A percentile compares a stretch with the other conserved stretches of the same genome.
These are phyloP conservation scores for Lunasporangiospora selenospora DNA, from an alignment of 192 early-diverging fungal genomes.

Conservation along the genomic window DNA sequence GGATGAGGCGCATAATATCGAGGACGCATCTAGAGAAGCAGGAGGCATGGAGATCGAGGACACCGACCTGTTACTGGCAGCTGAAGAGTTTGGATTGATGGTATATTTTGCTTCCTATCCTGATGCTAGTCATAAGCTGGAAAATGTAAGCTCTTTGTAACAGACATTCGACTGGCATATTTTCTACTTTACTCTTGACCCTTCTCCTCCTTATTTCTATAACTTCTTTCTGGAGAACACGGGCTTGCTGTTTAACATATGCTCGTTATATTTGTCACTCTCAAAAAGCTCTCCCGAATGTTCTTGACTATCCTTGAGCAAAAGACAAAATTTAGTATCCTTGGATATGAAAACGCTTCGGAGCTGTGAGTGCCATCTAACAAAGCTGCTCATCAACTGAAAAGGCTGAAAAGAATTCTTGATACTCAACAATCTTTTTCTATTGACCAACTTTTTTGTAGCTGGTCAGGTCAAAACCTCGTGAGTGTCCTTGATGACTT, in stretches of 20 bases:
- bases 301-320: conserved; percentile 4
- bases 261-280: background rate
- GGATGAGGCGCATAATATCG: conserved; percentile 67
- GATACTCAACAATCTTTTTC: too few relatives aligned
- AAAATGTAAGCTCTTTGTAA: too few relatives aligned
- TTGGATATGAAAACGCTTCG: conserved; percentile 18
- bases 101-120: too few relatives aligned
- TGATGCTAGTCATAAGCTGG: too few relatives aligned
- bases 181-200: too few relatives aligned
- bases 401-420: too few relatives aligned
- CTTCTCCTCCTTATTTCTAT: too few relatives aligned
- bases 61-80: conserved; percentile 1
- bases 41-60: conserved; percentile 16
- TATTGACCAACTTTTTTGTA: too few relatives aligned
- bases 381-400: too few relatives aligned
- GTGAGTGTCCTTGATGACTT: background rate
- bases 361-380: conserved; percentile 13
- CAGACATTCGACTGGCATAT: too few relatives aligned
- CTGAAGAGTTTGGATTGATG: conserved; percentile 8
- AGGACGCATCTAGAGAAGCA: conserved; percentile 30
- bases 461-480: conserved; percentile 18
- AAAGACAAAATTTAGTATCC: conserved; percentile 10
- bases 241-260: too few relatives aligned
- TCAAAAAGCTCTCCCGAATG: conserved; percentile 9
- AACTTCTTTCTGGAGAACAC: too few relatives aligned